These are phyloP conservation scores for Blastocystis hominis DNA, from an alignment of 352 stramenopile species.

Conservation along the genomic window DNA sequence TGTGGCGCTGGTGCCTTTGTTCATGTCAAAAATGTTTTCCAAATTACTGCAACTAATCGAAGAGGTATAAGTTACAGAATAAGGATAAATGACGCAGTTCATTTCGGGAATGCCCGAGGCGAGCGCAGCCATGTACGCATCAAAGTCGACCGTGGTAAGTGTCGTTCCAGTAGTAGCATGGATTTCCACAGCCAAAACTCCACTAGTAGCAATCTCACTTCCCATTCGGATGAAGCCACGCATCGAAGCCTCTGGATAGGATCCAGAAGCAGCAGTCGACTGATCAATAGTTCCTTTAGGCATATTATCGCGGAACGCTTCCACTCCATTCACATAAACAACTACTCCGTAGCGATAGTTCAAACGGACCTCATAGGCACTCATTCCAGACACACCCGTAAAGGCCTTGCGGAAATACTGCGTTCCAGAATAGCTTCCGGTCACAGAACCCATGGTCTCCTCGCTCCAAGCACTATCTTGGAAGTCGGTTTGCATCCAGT, in stretches of 20 bases:
- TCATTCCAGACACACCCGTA: not conserved
- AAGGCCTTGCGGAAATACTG: constrained; percentile 19
- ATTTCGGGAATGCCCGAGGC: not conserved
- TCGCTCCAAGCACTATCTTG: not conserved
- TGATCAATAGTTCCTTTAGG: not conserved
- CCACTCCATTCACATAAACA: constrained; percentile 26
- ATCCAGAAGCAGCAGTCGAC: not conserved
- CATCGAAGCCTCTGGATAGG: not conserved
- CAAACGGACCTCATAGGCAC: not conserved
- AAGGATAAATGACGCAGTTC: not conserved
- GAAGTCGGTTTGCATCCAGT: not conserved
- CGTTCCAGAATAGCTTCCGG: not conserved
- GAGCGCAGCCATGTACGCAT: not conserved
- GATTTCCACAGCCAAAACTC: not conserved
- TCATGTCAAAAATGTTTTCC: not conserved
- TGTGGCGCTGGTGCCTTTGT: not conserved
- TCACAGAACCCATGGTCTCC: not conserved
- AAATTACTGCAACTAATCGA: not conserved
- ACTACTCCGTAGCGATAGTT: constrained; percentile 34
- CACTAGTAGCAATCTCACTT: not conserved
- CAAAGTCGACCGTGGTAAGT: constrained; percentile 9
- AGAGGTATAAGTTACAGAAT: not conserved
- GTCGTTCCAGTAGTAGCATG: too few species aligned
- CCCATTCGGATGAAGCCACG: not conserved
- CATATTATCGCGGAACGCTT: constrained; percentile 40